Conservation (phyloP, 176 grass and related monocot species). For the Juncus effusus region DNA sequence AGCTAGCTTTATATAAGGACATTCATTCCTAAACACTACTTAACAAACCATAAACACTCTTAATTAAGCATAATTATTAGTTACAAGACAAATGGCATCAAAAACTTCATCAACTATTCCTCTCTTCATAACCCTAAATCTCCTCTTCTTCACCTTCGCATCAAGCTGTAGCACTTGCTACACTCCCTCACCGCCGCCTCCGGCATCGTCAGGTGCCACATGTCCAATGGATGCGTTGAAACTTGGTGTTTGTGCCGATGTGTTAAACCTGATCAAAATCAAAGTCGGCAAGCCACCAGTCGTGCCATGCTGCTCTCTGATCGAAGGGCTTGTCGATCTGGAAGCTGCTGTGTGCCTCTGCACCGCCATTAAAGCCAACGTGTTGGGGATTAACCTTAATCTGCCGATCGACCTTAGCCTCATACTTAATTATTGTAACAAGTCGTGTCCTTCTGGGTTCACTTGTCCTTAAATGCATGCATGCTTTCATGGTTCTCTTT, state of each 20-base stretch:
- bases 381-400: slow-evolving; percentile 49
- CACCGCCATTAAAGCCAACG: slow-evolving; percentile 35
- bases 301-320: slow-evolving; percentile 37
- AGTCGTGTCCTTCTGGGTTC: slow-evolving; percentile 48
- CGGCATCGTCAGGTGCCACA: background rate
- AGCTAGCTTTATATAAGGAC: background rate
- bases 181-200: background rate
- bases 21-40: background rate
- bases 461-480: slow-evolving; percentile 28
- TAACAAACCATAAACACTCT: slow-evolving; percentile 16
- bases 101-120: background rate
- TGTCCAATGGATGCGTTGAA: slow-evolving; percentile 48
- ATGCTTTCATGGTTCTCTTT: background rate
- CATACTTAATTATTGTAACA: slow-evolving; percentile 62
- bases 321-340: slow-evolving; percentile 36
- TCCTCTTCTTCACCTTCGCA: slow-evolving; percentile 16
- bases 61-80: background rate
- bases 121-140: slow-evolving; percentile 12
- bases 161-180: background rate
- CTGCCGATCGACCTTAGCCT: slow-evolving; percentile 43
- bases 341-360: slow-evolving; percentile 28
- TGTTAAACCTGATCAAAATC: slow-evolving; percentile 33
- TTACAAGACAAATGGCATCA: background rate
- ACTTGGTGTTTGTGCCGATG: slow-evolving; percentile 32
- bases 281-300: slow-evolving; percentile 20